Evolutionary conservation across 2,329 filamentous ascomycete genomes (phyloP), one percentile per base, ranked within the genome.

Genomic region (Knoxdaviesia proteae): DNA sequence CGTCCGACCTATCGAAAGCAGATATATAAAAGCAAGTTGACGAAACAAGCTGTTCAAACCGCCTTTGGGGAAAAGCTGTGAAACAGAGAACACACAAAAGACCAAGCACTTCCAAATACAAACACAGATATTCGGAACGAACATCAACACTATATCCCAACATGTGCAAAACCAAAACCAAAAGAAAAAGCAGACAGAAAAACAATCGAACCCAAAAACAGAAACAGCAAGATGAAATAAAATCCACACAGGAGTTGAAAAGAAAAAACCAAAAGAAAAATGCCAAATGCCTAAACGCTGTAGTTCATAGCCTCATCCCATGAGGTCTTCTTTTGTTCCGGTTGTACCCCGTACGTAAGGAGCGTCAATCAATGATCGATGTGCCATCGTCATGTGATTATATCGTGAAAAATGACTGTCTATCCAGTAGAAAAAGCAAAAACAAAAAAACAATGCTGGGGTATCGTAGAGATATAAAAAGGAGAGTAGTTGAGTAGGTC

Each of bases 401-500:
- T 20, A 20, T 20, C 20, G 20, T 20, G 20, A 20, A 20, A 20
- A 20, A 20, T 20, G 20, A 20, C 20, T 20, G 20, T 20, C 20
- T 20, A 20, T 20, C 20, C 20, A 20, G 39, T 38, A 45, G 32
- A 45, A 32, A 11, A 30, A 45, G 34, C 9, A 35, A 42, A 45
- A 38, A 34, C 10, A 32, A 39, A 42, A 38, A 32, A 34, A 44
- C 6, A 33, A 40, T n/a, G 29, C 38, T 34, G 31, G n/a, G 36
- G 32, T 36, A 43, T 11, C 34, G 37, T 33, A 34, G 11, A 33
- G n/a, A 33, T 34, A 38, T 9, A 36, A 45, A n/a, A 34, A 8
- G 37, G 11, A 40, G 34, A 6, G 20, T 41, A 53, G 49, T 53
- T 54, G 56, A 58, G 52, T 56, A 20, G 20, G 20, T 20, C 2